Conservation (phyloP, 2,329 filamentous ascomycete species). For the Aspergillus chevalieri region DNA sequence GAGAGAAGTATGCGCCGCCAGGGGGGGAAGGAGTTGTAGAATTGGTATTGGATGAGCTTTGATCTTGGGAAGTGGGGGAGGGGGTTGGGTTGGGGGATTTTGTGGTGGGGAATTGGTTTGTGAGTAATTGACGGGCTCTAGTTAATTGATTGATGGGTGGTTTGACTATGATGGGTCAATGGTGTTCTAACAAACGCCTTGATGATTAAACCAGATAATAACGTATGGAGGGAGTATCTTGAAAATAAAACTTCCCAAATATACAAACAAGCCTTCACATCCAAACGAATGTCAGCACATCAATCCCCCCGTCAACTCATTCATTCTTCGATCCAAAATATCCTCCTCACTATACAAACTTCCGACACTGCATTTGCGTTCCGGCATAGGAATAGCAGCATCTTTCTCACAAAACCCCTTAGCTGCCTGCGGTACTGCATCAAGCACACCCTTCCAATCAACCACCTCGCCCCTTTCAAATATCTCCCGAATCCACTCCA, state of each 20-base stretch:
- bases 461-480: constrained; percentile 42
- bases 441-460: not conserved
- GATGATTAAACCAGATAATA: too few species aligned
- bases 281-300: not conserved
- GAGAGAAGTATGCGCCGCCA: constrained; percentile 26
- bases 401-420: not conserved
- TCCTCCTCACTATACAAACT: constrained; percentile 54
- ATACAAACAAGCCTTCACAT: not conserved
- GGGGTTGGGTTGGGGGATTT: constrained; percentile 24
- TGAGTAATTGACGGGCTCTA: constrained; percentile 13
- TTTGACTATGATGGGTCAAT: not conserved
- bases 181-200: not conserved
- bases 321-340: constrained; percentile 51
- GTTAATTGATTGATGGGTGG: not conserved
- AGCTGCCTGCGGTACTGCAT: not conserved
- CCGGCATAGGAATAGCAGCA: constrained; percentile 6
- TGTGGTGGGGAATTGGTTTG: constrained; percentile 37
- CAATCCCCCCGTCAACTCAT: constrained; percentile 48
- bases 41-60: constrained; percentile 37
- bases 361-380: constrained; percentile 41
- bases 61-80: constrained; percentile 39
- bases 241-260: not conserved
- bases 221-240: too few species aligned
- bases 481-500: constrained; percentile 73
- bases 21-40: constrained; percentile 31